Evolutionary conservation across 257 asterid genomes (phyloP).

Genomic region (Primulina huaijiensis): DNA sequence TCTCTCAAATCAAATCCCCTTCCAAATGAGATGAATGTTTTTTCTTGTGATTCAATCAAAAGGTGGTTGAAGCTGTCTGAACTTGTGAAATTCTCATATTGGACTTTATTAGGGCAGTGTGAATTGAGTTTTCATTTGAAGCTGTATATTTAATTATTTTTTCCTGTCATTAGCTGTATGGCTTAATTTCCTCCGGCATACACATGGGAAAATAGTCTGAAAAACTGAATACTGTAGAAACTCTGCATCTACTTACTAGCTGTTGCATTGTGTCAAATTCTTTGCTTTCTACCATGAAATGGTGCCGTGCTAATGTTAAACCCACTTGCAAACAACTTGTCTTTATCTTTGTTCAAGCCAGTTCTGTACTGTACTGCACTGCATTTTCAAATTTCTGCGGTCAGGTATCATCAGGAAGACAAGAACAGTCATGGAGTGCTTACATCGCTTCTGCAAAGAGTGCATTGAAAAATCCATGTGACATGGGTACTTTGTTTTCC

Average conservation of each 20-base stretch:
- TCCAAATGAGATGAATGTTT: too few relatives aligned
- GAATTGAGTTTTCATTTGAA: background rate
- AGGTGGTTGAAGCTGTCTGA: background rate
- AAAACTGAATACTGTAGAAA: background rate
- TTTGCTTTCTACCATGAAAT: slow-evolving; percentile 9
- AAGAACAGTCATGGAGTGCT: slow-evolving; percentile 99
- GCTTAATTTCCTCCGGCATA: background rate
- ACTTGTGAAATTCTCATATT: background rate
- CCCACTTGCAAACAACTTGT: slow-evolving; percentile 9
- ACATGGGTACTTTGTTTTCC: slow-evolving; percentile 54
- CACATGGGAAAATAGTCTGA: background rate
- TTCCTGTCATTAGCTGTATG: background rate
- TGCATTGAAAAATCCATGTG: slow-evolving; percentile 99
- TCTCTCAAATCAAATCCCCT: too few relatives aligned
- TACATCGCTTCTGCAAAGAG: slow-evolving; percentile 97
- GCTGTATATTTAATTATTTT: background rate
- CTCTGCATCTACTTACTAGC: slow-evolving; percentile 10
- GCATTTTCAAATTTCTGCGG: slow-evolving; percentile 25
- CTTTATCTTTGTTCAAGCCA: slow-evolving; percentile 14
- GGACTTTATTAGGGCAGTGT: background rate
- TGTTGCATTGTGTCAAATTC: too few relatives aligned
- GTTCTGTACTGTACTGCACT: background rate
- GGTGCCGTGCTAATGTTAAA: slow-evolving; percentile 12
- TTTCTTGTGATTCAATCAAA: background rate
- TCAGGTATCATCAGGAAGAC: slow-evolving; percentile 96